A percentile compares a stretch with the other conserved stretches of the same genome.
Evolutionary conservation across 768 basidiomycete genomes (phyloP).

Genomic region (Calvatia gigantea): DNA sequence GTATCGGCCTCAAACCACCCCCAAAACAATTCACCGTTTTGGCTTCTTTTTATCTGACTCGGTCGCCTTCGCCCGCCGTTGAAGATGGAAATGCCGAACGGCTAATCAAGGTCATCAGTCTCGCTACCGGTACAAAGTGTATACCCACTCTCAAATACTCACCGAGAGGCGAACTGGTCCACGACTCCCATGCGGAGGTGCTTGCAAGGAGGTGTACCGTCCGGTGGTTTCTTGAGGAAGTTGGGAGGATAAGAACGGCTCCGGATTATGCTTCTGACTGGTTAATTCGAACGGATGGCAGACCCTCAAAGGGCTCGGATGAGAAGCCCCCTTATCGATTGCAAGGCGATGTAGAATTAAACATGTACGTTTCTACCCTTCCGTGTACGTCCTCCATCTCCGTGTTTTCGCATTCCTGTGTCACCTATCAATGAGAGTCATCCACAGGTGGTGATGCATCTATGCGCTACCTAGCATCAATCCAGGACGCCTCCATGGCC

Average conservation of each 20-base stretch:
- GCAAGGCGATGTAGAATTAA: conserved; percentile 42
- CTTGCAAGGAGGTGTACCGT: conserved; percentile 78
- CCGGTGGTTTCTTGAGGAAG: conserved; percentile 79
- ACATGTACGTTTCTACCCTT: conserved; percentile 68
- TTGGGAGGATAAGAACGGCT: conserved; percentile 31
- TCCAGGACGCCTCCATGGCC: conserved; percentile 76
- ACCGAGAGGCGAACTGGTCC: conserved; percentile 68
- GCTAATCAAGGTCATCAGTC: conserved; percentile 53
- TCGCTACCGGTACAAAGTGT: conserved; percentile 86
- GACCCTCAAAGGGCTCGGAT: conserved; percentile 7
- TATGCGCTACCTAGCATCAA: conserved; percentile 67
- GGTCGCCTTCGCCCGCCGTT: conserved; percentile 16
- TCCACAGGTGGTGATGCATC: conserved; percentile 84
- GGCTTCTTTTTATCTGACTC: conserved; percentile 49
- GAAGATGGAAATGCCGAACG: neutral
- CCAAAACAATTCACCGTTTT: conserved; percentile 60
- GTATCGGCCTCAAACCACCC: conserved; percentile 48
- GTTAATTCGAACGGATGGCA: neutral
- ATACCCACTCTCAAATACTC: conserved; percentile 64
- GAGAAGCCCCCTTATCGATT: conserved; percentile 40
- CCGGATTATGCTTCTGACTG: conserved; percentile 32
- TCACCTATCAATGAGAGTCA: neutral
- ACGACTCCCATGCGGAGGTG: conserved; percentile 91
- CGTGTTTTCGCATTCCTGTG: neutral
- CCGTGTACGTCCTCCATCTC: conserved; percentile 39